Evolutionary conservation across 108 stramenopile genomes (phyloP).

Genomic region (Ochromonas danica): DNA sequence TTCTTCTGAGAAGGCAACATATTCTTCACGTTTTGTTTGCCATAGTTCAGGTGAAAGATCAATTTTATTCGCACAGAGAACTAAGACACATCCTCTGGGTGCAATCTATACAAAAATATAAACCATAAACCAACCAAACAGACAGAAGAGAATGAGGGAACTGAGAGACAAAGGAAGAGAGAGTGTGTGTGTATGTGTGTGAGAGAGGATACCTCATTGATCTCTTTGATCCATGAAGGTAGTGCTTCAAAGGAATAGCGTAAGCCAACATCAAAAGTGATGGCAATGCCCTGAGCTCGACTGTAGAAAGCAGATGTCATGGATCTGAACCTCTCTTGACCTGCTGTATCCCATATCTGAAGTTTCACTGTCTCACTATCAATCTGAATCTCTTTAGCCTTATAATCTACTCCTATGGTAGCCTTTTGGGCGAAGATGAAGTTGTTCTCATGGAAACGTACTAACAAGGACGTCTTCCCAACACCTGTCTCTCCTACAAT

Average conservation of each 20-base stretch:
- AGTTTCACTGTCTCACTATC: conserved; percentile 46
- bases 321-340: conserved; percentile 86
- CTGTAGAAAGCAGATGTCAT: conserved; percentile 91
- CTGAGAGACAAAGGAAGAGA: background rate
- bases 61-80: conserved; percentile 31
- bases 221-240: conserved; percentile 21
- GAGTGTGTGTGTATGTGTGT: background rate
- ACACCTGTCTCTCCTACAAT: conserved; percentile 38
- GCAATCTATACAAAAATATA: background rate
- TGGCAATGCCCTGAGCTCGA: conserved; percentile 82
- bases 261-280: conserved; percentile 82
- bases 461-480: conserved; percentile 23
- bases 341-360: conserved; percentile 92
- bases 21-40: conserved; percentile 22
- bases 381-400: conserved; percentile 80
- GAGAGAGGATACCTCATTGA: background rate
- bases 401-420: conserved; percentile 76
- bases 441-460: conserved; percentile 23
- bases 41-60: conserved; percentile 19
- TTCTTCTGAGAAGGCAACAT: background rate
- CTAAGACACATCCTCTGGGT: background rate
- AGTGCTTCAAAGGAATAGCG: conserved; percentile 70
- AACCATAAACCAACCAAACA: background rate
- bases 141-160: background rate
- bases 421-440: conserved; percentile 18